A percentile compares a stretch with the other conserved stretches of the same genome.
phyloP scores from a whole-genome alignment of 129 eudicot genomes.

The Kitagawia praeruptora region DNA sequence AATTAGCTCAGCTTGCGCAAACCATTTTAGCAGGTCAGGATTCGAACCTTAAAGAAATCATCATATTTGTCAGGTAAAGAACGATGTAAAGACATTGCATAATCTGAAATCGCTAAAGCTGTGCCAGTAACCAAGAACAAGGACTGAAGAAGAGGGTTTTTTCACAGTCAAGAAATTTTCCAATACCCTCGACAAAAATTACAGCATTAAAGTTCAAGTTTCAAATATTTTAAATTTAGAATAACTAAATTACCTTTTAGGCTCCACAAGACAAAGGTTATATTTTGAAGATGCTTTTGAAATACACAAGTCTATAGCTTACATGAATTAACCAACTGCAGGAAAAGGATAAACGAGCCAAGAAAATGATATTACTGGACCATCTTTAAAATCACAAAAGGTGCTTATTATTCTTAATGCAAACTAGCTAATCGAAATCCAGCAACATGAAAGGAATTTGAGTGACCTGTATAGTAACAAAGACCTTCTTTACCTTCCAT shows the following conservation, averaged over 20 bases:
- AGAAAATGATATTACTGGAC: too few species aligned
- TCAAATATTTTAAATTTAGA: neutral
- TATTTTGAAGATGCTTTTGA: neutral
- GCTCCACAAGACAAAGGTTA: neutral
- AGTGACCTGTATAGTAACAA: too few species aligned
- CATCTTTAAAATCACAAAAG: too few species aligned
- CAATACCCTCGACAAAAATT: neutral
- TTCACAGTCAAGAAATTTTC: neutral
- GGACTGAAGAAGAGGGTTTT: neutral
- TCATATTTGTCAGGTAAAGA: neutral
- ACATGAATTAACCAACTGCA: neutral
- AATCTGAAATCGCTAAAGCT: neutral
- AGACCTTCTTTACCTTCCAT: too few species aligned
- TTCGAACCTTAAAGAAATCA: slow-evolving; percentile 51
- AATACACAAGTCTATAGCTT: neutral
- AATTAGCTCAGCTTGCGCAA: slow-evolving; percentile 89
- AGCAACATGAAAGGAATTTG: too few species aligned
- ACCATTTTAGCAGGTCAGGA: slow-evolving; percentile 78
- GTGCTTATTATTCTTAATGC: too few species aligned
- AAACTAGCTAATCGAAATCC: too few species aligned
- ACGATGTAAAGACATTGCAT: neutral
- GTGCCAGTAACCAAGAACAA: neutral
- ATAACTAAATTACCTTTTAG: neutral
- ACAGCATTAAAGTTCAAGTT: neutral
- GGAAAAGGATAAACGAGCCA: too few species aligned